Conservation (phyloP, 352 stramenopile species). For the Phytophthora sansomeana region DNA sequence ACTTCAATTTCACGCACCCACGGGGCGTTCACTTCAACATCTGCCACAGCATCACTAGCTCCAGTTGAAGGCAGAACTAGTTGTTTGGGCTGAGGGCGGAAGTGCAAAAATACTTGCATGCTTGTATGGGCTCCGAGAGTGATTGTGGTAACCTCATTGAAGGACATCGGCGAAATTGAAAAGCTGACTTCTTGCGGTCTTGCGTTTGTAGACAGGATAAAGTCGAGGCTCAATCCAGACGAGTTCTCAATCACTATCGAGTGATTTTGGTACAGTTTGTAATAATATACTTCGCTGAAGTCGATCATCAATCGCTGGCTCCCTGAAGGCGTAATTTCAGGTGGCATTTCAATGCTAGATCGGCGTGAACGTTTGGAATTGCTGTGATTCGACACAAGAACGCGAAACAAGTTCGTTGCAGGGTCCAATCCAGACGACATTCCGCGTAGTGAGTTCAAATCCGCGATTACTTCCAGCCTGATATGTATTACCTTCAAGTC, state of each 20-base stretch:
- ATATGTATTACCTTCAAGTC: conserved; percentile 91
- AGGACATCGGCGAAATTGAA: conserved; percentile 83
- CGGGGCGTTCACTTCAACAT: conserved; percentile 44
- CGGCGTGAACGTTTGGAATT: conserved; percentile 64
- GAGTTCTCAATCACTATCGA: conserved; percentile 91
- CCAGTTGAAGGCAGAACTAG: conserved; percentile 16
- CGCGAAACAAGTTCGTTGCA: conserved; percentile 83
- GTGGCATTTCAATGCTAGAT: conserved; percentile 61
- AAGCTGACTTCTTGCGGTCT: conserved; percentile 84
- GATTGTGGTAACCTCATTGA: conserved; percentile 83
- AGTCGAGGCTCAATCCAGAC: conserved; percentile 84
- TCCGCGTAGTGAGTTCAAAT: conserved; percentile 84
- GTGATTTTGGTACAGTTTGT: conserved; percentile 92
- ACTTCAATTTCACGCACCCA: conserved; percentile 90
- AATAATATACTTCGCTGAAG: conserved; percentile 89
- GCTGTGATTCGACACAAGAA: conserved; percentile 83
- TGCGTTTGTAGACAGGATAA: conserved; percentile 87
- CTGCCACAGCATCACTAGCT: conserved; percentile 13
- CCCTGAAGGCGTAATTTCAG: conserved; percentile 29
- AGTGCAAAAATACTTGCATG: conserved; percentile 91
- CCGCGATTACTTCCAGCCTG: conserved; percentile 85
- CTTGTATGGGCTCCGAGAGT: conserved; percentile 72
- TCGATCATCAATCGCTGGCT: conserved; percentile 69
- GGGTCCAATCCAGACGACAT: conserved; percentile 80
- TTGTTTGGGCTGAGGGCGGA: conserved; percentile 68